phyloP scores from a whole-genome alignment of 768 basidiomycete species.

The Gymnopilus junonius region DNA sequence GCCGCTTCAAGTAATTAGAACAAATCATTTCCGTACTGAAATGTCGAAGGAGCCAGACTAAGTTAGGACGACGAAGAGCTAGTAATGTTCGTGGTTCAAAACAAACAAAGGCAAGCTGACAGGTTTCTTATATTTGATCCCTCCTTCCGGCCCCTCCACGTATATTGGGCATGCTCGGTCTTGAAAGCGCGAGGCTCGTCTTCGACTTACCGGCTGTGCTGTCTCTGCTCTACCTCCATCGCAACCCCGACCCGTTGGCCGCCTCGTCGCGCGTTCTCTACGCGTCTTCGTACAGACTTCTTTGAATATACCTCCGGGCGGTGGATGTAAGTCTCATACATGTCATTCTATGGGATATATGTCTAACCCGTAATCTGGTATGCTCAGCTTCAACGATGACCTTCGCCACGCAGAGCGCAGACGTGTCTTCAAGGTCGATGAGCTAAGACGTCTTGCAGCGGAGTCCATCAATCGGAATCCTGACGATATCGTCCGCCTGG shows the following conservation, averaged over 20 bases:
- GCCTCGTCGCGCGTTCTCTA: constrained; percentile 37
- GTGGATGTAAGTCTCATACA: constrained; percentile 45
- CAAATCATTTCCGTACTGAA: too few species aligned
- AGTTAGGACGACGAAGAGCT: too few species aligned
- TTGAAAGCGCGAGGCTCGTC: neutral
- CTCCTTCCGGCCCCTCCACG: too few species aligned
- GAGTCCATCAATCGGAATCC: constrained; percentile 40
- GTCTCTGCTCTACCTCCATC: constrained; percentile 28
- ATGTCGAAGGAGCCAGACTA: too few species aligned
- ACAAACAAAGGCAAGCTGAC: too few species aligned
- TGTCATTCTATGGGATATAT: constrained; percentile 24
- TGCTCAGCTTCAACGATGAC: constrained; percentile 43
- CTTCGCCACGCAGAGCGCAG: constrained; percentile 53
- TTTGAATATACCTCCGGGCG: constrained; percentile 47
- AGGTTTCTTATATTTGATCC: too few species aligned
- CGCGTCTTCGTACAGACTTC: constrained; percentile 34
- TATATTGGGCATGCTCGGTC: neutral
- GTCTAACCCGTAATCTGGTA: constrained; percentile 30
- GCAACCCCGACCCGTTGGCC: constrained; percentile 27
- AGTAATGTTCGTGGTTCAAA: too few species aligned
- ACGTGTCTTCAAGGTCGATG: constrained; percentile 43
- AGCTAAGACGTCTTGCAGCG: constrained; percentile 47
- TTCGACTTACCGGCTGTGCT: constrained; percentile 23
- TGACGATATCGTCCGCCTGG: constrained; percentile 37
- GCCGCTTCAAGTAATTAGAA: too few species aligned